These are phyloP conservation scores for Corylus heterophylla DNA, from an alignment of 306 rosid genomes.

Conservation along the genomic window DNA sequence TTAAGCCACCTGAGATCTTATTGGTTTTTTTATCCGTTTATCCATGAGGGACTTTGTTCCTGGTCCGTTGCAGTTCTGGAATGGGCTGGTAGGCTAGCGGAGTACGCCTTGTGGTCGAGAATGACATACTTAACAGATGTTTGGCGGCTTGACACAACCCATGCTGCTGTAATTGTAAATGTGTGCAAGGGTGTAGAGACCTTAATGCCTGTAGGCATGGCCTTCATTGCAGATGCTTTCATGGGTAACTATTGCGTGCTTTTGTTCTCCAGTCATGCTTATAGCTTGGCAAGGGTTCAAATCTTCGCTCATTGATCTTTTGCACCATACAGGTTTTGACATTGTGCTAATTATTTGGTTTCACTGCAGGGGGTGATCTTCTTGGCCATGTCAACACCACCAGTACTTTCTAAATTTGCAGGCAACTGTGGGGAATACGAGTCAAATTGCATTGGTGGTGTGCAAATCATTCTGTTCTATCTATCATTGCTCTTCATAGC, in stretches of 20 bases:
- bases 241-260: conserved; percentile 24
- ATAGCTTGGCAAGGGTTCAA: conserved; percentile 15
- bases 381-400: conserved; percentile 11
- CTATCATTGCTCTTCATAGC: neutral
- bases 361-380: conserved; percentile 4
- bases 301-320: neutral
- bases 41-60: neutral
- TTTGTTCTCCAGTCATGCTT: conserved; percentile 19
- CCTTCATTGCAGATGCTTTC: conserved; percentile 24
- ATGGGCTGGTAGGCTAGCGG: conserved; percentile 9
- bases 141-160: conserved; percentile 19
- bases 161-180: conserved; percentile 29
- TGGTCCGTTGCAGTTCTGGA: neutral
- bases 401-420: neutral
- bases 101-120: conserved; percentile 4
- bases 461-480: neutral
- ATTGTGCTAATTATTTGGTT: conserved; percentile 3
- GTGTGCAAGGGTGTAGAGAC: conserved; percentile 6
- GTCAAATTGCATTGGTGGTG: neutral
- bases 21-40: neutral
- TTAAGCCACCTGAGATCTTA: neutral
- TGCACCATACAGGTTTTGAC: neutral
- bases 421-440: no score
- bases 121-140: conserved; percentile 21
- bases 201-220: conserved; percentile 23